These are phyloP conservation scores for Remersonia thermophila DNA, from an alignment of 2,329 filamentous ascomycete genomes.

Conservation along the genomic window DNA sequence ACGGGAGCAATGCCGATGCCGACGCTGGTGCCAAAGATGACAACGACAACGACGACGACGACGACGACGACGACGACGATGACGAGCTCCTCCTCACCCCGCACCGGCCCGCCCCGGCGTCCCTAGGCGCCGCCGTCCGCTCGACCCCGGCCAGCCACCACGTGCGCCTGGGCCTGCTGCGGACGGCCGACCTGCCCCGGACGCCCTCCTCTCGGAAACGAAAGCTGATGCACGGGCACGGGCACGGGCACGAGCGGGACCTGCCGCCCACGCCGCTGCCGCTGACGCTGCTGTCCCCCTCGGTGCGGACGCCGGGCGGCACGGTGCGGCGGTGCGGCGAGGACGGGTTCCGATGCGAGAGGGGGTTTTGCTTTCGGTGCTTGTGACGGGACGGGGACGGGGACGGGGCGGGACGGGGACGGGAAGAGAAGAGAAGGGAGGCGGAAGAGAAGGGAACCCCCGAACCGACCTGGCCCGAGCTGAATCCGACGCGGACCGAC, in stretches of 20 bases:
- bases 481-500: too few species aligned
- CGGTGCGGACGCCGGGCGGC: slow-evolving; percentile 38
- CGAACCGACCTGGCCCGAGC: too few species aligned
- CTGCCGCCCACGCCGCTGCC: too few species aligned
- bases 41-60: slow-evolving; percentile 25
- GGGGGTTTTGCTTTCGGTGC: slow-evolving; percentile 50
- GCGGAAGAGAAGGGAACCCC: too few species aligned
- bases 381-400: too few species aligned
- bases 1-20: too few species aligned
- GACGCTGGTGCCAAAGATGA: slow-evolving; percentile 25
- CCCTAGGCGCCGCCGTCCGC: neutral
- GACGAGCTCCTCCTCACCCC: slow-evolving; percentile 25
- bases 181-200: neutral
- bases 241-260: neutral
- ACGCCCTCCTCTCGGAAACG: slow-evolving; percentile 1
- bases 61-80: slow-evolving; percentile 25
- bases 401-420: too few species aligned
- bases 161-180: slow-evolving; percentile 1
- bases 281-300: too few species aligned
- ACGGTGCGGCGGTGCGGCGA: slow-evolving; percentile 40
- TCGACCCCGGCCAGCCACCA: slow-evolving; percentile 5
- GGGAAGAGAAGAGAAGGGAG: too few species aligned
- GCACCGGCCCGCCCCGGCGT: slow-evolving; percentile 12
- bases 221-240: too few species aligned
- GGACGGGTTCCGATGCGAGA: slow-evolving; percentile 41